phyloP scores from a whole-genome alignment of 768 basidiomycete species.

The Gelatoporia subvermispora region DNA sequence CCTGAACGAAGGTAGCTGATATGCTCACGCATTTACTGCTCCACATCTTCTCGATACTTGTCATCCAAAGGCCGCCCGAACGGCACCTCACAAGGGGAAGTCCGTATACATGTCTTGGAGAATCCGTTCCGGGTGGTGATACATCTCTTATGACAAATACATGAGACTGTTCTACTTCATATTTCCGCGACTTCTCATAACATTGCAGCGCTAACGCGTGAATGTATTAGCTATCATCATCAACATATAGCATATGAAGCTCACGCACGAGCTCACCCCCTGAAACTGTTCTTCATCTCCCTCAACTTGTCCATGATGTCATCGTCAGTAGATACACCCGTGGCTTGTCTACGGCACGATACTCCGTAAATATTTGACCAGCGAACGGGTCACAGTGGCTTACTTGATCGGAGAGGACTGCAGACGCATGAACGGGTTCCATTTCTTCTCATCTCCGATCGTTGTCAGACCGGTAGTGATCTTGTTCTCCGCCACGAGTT shows the following conservation, averaged over 20 bases:
- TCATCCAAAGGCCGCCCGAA: too few relatives aligned
- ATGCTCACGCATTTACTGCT: too few relatives aligned
- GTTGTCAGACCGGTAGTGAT: slow-evolving; percentile 80
- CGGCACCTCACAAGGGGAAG: too few relatives aligned
- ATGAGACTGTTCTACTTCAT: neutral
- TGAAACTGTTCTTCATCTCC: slow-evolving; percentile 80
- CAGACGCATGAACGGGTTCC: slow-evolving; percentile 94
- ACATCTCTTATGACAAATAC: neutral
- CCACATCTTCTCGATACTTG: too few relatives aligned
- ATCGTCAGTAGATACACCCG: slow-evolving; percentile 39
- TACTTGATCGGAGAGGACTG: slow-evolving; percentile 59
- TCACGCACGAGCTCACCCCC: slow-evolving; percentile 42
- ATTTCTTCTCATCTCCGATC: slow-evolving; percentile 88
- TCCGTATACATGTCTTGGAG: too few relatives aligned
- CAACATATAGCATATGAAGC: neutral
- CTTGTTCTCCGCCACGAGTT: slow-evolving; percentile 52
- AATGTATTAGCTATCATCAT: neutral
- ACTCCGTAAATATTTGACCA: neutral
- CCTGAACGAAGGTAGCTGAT: too few relatives aligned
- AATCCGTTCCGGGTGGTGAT: too few relatives aligned
- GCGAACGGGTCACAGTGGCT: slow-evolving; percentile 19
- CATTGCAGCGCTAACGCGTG: neutral
- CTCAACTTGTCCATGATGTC: slow-evolving; percentile 72
- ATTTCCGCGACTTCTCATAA: neutral
- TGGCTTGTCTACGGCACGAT: slow-evolving; percentile 40